Percentiles rank a stretch among this genome's conserved stretches.
These are phyloP conservation scores for Aegilops bicornis DNA, from an alignment of 176 grass and related monocot species.

Conservation along the genomic window DNA sequence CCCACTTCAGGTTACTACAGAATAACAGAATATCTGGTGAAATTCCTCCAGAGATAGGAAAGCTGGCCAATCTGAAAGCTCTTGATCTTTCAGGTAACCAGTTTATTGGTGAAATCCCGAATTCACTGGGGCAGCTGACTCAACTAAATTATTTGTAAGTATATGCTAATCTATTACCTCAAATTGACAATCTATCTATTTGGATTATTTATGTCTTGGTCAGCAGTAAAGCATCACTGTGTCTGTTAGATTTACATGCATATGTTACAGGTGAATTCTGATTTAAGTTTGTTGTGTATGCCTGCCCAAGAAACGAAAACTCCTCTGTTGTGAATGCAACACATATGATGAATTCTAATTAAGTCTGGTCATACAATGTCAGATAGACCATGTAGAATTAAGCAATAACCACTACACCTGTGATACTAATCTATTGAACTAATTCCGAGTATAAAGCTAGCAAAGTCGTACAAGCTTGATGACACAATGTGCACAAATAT, in stretches of 20 bases:
- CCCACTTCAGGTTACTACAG: slow-evolving; percentile 72
- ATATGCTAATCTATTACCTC: slow-evolving; percentile 11
- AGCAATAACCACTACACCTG: not conserved
- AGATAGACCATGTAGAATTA: not conserved
- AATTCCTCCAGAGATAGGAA: slow-evolving; percentile 84
- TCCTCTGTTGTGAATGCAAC: not conserved
- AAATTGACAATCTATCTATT: slow-evolving; percentile 1
- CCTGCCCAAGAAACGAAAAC: not conserved
- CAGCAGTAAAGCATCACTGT: not conserved
- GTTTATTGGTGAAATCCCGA: slow-evolving; percentile 81
- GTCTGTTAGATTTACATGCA: not conserved
- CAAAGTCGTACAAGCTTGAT: not conserved
- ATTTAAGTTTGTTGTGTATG: not conserved
- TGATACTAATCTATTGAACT: not conserved
- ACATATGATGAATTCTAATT: not conserved
- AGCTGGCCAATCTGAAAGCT: slow-evolving; percentile 68
- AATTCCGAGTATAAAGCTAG: not conserved
- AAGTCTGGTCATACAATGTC: not conserved
- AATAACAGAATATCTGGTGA: slow-evolving; percentile 89
- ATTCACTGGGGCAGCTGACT: slow-evolving; percentile 70
- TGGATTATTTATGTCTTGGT: not conserved
- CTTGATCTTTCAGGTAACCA: slow-evolving; percentile 94
- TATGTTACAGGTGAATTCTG: not conserved
- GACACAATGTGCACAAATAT: not conserved
- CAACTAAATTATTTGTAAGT: slow-evolving; percentile 90